Percentiles rank a stretch among this genome's conserved stretches.
phyloP scores from a whole-genome alignment of 306 rosid genomes.

The Trichosanthes cucumerina region DNA sequence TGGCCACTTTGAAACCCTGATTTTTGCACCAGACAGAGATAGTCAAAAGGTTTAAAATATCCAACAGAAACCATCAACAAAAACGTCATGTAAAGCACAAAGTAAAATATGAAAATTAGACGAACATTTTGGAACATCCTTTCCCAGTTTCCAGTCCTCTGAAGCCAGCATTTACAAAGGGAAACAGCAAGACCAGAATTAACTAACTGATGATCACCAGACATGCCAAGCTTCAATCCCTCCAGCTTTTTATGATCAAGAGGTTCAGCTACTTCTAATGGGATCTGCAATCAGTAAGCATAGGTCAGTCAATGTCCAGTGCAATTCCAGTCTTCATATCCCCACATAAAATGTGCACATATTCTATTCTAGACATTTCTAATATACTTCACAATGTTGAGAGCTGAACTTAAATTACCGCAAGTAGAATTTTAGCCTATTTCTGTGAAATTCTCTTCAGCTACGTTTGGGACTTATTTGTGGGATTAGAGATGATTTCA shows the following conservation, averaged over 20 bases:
- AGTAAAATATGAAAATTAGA: slow-evolving; percentile 3
- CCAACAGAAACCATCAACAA: background rate
- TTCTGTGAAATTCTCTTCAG: background rate
- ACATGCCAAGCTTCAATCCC: slow-evolving; percentile 50
- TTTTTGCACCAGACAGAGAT: background rate
- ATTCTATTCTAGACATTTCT: background rate
- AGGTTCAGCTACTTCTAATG: slow-evolving; percentile 38
- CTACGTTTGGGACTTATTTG: background rate
- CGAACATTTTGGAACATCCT: slow-evolving; percentile 35
- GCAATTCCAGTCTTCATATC: background rate
- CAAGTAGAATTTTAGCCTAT: background rate
- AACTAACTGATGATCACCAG: slow-evolving; percentile 60
- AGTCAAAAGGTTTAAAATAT: background rate
- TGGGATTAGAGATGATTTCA: background rate
- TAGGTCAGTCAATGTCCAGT: slow-evolving; percentile 9
- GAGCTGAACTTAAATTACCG: background rate
- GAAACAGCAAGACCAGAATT: slow-evolving; percentile 78
- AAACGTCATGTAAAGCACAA: background rate
- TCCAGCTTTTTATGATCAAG: slow-evolving; percentile 32
- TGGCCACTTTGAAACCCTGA: slow-evolving; percentile 27
- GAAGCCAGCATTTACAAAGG: slow-evolving; percentile 75
- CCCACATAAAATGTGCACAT: slow-evolving; percentile 3
- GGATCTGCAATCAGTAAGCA: slow-evolving; percentile 42
- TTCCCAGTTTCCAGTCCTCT: slow-evolving; percentile 65
- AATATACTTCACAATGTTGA: background rate